Conservation (phyloP, 2,329 filamentous ascomycete genomes). For the Nemania sp. region DNA sequence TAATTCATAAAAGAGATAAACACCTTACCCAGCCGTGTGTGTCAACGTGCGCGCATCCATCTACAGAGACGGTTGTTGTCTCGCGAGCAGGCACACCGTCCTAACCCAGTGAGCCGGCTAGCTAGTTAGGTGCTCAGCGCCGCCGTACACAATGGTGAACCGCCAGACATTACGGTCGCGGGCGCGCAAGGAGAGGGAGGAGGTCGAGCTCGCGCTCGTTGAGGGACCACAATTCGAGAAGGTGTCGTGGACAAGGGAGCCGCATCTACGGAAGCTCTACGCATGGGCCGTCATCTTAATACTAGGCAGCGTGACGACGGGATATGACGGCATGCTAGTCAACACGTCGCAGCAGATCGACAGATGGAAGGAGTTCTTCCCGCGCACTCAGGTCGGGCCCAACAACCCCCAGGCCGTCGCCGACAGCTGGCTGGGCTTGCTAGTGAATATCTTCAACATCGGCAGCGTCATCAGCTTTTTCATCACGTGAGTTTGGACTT, state of each 20-base stretch:
- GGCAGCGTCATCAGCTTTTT: conserved; percentile 56
- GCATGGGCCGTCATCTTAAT: conserved; percentile 65
- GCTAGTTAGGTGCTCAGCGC: not conserved
- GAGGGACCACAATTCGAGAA: conserved; percentile 43
- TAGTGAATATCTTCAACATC: conserved; percentile 58
- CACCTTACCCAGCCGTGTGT: conserved; percentile 12
- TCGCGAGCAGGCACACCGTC: not conserved
- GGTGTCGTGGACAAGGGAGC: conserved; percentile 68
- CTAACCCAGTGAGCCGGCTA: not conserved
- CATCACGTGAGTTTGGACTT: conserved; percentile 47
- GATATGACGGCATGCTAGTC: conserved; percentile 71
- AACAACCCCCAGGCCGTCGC: conserved; percentile 57
- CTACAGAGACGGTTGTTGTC: not conserved
- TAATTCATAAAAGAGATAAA: conserved; percentile 13
- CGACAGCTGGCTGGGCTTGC: conserved; percentile 52
- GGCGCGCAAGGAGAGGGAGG: conserved; percentile 28
- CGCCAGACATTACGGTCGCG: conserved; percentile 27
- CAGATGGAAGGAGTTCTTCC: conserved; percentile 64
- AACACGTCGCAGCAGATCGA: conserved; percentile 71
- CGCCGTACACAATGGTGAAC: conserved; percentile 28
- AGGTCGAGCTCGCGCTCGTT: conserved; percentile 39
- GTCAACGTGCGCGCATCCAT: not conserved
- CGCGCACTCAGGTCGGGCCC: conserved; percentile 44
- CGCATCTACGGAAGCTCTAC: conserved; percentile 68
- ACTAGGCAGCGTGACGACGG: conserved; percentile 70